Evolutionary conservation across 176 grass and related monocot genomes (phyloP).

Genomic region (Juncus inflexus): DNA sequence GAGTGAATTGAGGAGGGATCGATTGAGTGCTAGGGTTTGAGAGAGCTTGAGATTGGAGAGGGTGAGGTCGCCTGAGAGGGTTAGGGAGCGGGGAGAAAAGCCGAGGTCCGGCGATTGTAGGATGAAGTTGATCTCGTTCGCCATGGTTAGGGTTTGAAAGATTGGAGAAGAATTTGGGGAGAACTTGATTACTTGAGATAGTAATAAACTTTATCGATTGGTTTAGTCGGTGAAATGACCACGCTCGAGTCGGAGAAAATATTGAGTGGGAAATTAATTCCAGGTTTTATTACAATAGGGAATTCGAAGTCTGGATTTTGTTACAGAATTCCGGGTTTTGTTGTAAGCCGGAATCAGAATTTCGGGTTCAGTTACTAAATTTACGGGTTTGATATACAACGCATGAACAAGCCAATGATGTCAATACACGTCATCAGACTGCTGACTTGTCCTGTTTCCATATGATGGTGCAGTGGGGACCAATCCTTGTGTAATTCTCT

Average conservation of each 20-base stretch:
- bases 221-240: background rate
- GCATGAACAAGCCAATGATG: too few species aligned
- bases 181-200: background rate
- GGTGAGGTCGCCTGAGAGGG: slow-evolving; percentile 28
- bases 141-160: slow-evolving; percentile 37
- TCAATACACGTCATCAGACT: background rate
- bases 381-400: too few species aligned
- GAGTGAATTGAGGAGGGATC: slow-evolving; percentile 30
- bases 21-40: slow-evolving; percentile 30
- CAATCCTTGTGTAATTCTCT: too few species aligned
- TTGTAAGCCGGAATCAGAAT: background rate
- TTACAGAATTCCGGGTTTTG: background rate
- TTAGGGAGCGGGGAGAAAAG: slow-evolving; percentile 28
- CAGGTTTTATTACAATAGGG: too few species aligned
- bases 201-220: background rate
- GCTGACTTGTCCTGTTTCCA: too few species aligned
- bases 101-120: slow-evolving; percentile 43
- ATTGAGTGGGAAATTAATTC: too few species aligned
- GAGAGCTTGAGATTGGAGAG: slow-evolving; percentile 46
- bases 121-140: slow-evolving; percentile 8
- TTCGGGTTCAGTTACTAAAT: background rate
- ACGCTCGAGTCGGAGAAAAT: slow-evolving; percentile 1
- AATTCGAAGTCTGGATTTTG: too few species aligned
- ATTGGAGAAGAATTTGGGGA: background rate
- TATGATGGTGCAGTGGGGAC: too few species aligned